Conservation (phyloP, 257 asterid genomes). For the Cynanchum wilfordii region DNA sequence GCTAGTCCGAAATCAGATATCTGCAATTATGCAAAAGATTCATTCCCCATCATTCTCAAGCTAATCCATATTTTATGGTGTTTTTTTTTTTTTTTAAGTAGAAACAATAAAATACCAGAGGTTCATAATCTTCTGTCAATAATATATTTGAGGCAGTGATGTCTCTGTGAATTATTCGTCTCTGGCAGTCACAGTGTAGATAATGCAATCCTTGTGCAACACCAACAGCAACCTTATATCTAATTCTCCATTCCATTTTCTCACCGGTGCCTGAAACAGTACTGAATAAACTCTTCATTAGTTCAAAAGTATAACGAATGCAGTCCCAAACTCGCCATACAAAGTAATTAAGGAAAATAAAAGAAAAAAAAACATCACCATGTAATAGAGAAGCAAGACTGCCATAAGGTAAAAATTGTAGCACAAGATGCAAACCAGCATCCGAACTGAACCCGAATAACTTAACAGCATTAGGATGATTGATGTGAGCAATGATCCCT, state of each 20-base stretch:
- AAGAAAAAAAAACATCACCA: constrained; percentile 32
- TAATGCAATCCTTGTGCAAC: constrained; percentile 83
- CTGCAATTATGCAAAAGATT: constrained; percentile 31
- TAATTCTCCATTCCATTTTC: constrained; percentile 54
- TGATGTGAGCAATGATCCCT: constrained; percentile 88
- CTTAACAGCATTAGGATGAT: constrained; percentile 77
- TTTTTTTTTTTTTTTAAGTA: not conserved
- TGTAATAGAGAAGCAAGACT: constrained; percentile 71
- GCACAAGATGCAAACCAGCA: constrained; percentile 73
- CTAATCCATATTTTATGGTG: not conserved
- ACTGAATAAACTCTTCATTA: constrained; percentile 20
- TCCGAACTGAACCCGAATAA: constrained; percentile 79
- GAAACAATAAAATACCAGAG: constrained; percentile 50
- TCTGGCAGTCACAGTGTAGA: constrained; percentile 74
- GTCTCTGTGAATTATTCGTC: constrained; percentile 89
- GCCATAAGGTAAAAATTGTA: constrained; percentile 66
- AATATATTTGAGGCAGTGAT: constrained; percentile 91
- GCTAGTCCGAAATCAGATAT: constrained; percentile 97
- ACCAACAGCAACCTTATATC: constrained; percentile 72
- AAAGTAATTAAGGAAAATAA: too few species aligned
- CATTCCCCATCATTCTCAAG: not conserved
- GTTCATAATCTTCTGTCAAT: constrained; percentile 64
- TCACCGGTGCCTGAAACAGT: constrained; percentile 46
- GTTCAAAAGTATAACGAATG: constrained; percentile 7
- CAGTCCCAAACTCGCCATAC: too few species aligned